Evolutionary conservation across 306 rosid species (phyloP), one percentile per base, ranked within the genome.

Genomic region (Quercus parvula): DNA sequence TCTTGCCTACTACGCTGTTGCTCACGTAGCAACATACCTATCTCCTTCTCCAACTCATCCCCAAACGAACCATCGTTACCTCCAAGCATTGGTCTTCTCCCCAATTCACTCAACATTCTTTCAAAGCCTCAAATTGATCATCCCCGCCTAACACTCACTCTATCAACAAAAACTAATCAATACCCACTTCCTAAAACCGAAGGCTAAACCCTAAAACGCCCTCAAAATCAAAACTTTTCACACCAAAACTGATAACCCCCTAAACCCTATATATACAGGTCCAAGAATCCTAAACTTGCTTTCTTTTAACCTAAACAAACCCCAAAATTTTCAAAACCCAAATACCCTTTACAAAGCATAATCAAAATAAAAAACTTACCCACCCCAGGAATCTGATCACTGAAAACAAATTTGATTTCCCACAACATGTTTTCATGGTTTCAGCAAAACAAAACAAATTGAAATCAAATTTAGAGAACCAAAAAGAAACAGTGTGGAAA

Each of bases 1-100:
- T 94, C 97, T 67, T 87, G 91, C 76, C 91, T 78, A 27, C 89
- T 76, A 22, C 94, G 90, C 83, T 87, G 54, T 49, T 49, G 99
- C 81, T 95, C 97, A 0, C 88, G 92, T 20, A 95, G 94, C 86
- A 91, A 76, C 89, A 91, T 54, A 75, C 99, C 92, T 67, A 95
- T 91, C 91, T 91, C 98, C 73, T 85, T 91, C 81, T 92, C 98
- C 59, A 88, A 88, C 22, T 95, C 99, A 81, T 95, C 98, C 3
- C 94, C 98, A 75, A 87, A 95, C 62, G 92, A 88, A 25, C 96
- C 97, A 11, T 95, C 99, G 83, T 82, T 90, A 55, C 90, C 86
- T 58, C 93, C 93, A 70, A 90, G 84, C 90, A 88, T 79, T 31
- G 96, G 98, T 31, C 96, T 89, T 64, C 92, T 88, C 33, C 90